phyloP scores from a whole-genome alignment of 2,329 filamentous ascomycete genomes.

The Cytospora paraplurivora region DNA sequence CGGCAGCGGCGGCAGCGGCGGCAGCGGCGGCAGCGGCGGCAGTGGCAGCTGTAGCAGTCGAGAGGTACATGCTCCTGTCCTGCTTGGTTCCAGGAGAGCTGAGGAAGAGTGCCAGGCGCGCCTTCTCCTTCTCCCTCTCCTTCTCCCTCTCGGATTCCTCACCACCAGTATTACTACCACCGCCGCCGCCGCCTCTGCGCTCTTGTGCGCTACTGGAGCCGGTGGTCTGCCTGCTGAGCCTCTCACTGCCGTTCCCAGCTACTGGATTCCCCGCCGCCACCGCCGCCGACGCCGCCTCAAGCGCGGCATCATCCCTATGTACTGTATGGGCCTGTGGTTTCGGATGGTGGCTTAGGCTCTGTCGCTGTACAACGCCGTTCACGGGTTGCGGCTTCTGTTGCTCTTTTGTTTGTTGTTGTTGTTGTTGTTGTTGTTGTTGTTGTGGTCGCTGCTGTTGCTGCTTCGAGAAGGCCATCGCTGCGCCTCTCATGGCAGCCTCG shows the following conservation, averaged over 20 bases:
- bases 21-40: neutral
- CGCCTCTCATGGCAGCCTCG: slow-evolving; percentile 53
- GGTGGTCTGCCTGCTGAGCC: slow-evolving; percentile 43
- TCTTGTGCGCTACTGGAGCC: slow-evolving; percentile 38
- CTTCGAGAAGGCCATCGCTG: slow-evolving; percentile 57
- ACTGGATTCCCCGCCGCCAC: slow-evolving; percentile 26
- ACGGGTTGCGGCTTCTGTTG: too few relatives aligned
- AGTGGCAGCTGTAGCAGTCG: slow-evolving; percentile 25
- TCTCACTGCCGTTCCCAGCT: slow-evolving; percentile 18
- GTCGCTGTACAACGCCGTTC: neutral
- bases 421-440: slow-evolving; percentile 32
- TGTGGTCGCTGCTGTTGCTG: slow-evolving; percentile 31
- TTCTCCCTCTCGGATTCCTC: slow-evolving; percentile 31
- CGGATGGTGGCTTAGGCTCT: slow-evolving; percentile 23
- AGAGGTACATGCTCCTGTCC: slow-evolving; percentile 17
- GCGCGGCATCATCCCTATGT: slow-evolving; percentile 42
- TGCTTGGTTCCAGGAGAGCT: slow-evolving; percentile 27
- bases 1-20: slow-evolving; percentile 8
- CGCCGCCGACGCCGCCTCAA: slow-evolving; percentile 49
- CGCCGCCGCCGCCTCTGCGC: slow-evolving; percentile 25
- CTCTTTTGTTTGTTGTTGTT: slow-evolving; percentile 15
- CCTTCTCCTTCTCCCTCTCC: slow-evolving; percentile 33
- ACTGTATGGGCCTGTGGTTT: slow-evolving; percentile 25
- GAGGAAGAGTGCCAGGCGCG: slow-evolving; percentile 35
- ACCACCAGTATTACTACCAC: neutral